A percentile compares a stretch with the other conserved stretches of the same genome.
phyloP scores from a whole-genome alignment of 2,329 filamentous ascomycete genomes.

The Huntiella moniliformis region DNA sequence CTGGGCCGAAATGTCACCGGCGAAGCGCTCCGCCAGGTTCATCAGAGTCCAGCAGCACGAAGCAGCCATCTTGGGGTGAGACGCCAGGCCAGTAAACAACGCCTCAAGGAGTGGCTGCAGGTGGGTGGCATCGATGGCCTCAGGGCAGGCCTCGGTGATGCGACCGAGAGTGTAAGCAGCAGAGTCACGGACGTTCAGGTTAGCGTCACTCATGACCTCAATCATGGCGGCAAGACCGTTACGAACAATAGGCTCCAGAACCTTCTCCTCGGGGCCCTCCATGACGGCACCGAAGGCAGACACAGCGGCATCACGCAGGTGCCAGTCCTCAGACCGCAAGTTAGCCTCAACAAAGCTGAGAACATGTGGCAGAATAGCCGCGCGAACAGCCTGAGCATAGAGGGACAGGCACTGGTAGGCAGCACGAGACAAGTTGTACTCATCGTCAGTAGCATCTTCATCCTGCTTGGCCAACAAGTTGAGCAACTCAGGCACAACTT shows the following conservation, averaged over 20 bases:
- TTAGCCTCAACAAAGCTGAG: constrained; percentile 83
- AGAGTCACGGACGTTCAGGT: constrained; percentile 83
- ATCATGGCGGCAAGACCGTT: constrained; percentile 86
- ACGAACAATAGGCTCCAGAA: constrained; percentile 85
- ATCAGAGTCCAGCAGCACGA: constrained; percentile 99
- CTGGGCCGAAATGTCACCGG: constrained; percentile 58
- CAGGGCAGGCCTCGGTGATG: constrained; percentile 83
- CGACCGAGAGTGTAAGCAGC: constrained; percentile 90
- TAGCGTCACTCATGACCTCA: constrained; percentile 74
- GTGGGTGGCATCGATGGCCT: constrained; percentile 76
- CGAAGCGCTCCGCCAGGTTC: constrained; percentile 93
- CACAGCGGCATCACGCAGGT: constrained; percentile 82
- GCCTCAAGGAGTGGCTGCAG: constrained; percentile 71
- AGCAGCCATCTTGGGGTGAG: constrained; percentile 87
- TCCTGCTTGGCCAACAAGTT: constrained; percentile 88
- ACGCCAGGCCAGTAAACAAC: constrained; percentile 75
- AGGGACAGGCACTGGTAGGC: constrained; percentile 93
- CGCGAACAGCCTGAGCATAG: constrained; percentile 79
- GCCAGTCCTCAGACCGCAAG: constrained; percentile 83
- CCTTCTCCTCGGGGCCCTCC: constrained; percentile 89
- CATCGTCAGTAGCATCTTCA: constrained; percentile 87
- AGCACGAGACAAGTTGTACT: constrained; percentile 90
- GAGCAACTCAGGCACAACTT: constrained; percentile 85
- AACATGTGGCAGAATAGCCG: constrained; percentile 68
- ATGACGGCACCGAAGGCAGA: constrained; percentile 97